phyloP scores from a whole-genome alignment of 768 basidiomycete genomes.

The Termitomyces bulborhizus region DNA sequence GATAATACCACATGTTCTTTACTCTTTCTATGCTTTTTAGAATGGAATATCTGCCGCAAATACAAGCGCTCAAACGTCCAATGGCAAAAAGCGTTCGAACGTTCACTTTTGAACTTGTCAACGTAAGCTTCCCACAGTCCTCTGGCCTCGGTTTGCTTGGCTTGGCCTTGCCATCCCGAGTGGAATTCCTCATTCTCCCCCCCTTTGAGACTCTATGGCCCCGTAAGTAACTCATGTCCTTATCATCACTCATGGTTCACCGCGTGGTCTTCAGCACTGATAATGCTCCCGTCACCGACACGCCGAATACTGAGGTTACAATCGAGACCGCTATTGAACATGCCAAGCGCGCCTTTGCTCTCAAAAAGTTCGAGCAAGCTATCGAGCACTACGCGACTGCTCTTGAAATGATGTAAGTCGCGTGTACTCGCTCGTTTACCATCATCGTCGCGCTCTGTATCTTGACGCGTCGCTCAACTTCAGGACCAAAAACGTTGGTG shows the following conservation, averaged over 20 bases:
- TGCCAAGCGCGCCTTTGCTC: conserved; percentile 84
- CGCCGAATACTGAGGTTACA: conserved; percentile 22
- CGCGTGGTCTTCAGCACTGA: conserved; percentile 1
- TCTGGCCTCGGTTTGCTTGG: neutral
- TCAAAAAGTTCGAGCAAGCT: conserved; percentile 81
- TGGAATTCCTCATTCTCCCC: neutral
- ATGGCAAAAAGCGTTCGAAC: no score
- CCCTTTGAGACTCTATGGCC: conserved; percentile 2
- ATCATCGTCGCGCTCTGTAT: conserved; percentile 3
- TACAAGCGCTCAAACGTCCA: no score
- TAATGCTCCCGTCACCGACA: conserved; percentile 10
- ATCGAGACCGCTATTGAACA: conserved; percentile 64
- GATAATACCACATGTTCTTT: conserved; percentile 2
- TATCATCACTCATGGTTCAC: neutral
- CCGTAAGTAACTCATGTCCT: conserved; percentile 3
- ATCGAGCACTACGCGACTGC: conserved; percentile 81
- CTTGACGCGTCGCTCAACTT: conserved; percentile 12
- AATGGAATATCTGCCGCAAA: neutral
- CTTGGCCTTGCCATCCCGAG: neutral
- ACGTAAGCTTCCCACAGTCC: conserved; percentile 1
- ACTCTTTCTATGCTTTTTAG: neutral
- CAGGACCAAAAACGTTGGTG: conserved; percentile 71
- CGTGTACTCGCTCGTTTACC: conserved; percentile 14
- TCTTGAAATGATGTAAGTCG: conserved; percentile 75
- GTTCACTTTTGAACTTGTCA: neutral